A percentile compares a stretch with the other conserved stretches of the same genome.
Evolutionary conservation across 176 grass and related monocot genomes (phyloP).

Genomic region (Oryza officinalis): DNA sequence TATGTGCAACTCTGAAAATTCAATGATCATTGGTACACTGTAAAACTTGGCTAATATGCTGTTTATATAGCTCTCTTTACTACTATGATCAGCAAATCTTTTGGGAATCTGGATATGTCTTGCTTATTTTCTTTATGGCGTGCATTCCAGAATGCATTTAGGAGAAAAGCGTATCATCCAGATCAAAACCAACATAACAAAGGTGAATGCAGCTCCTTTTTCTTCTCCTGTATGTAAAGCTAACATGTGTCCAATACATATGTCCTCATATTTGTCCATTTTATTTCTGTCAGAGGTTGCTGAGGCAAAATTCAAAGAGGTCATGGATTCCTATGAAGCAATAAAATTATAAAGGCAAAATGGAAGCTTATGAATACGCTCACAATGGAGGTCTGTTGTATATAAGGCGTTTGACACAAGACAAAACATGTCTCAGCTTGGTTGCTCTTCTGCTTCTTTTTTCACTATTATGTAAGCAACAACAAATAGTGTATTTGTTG

Average conservation of each 20-base stretch:
- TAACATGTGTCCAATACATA: constrained; percentile 13
- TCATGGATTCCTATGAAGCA: constrained; percentile 80
- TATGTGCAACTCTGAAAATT: not conserved
- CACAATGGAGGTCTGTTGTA: not conserved
- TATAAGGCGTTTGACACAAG: constrained; percentile 14
- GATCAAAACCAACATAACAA: constrained; percentile 84
- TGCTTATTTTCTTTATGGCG: constrained; percentile 25
- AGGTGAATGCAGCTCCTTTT: constrained; percentile 35
- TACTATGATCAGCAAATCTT: constrained; percentile 16
- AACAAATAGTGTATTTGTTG: not conserved
- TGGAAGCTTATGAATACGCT: constrained; percentile 46
- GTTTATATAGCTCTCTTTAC: not conserved
- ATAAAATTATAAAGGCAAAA: constrained; percentile 67
- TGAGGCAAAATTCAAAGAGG: constrained; percentile 88
- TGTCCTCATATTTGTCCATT: not conserved
- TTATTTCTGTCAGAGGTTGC: constrained; percentile 53
- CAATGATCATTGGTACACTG: not conserved
- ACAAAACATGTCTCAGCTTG: not conserved
- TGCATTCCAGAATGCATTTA: constrained; percentile 71
- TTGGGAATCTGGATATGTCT: not conserved
- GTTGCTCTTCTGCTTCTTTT: not conserved
- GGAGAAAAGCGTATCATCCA: constrained; percentile 86
- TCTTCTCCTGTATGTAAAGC: not conserved
- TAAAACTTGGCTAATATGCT: not conserved
- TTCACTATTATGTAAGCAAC: constrained; percentile 1